Evolutionary conservation across 73 alveolate species (phyloP), one percentile per base, ranked within the genome.

Genomic region (Durusdinium trenchii): DNA sequence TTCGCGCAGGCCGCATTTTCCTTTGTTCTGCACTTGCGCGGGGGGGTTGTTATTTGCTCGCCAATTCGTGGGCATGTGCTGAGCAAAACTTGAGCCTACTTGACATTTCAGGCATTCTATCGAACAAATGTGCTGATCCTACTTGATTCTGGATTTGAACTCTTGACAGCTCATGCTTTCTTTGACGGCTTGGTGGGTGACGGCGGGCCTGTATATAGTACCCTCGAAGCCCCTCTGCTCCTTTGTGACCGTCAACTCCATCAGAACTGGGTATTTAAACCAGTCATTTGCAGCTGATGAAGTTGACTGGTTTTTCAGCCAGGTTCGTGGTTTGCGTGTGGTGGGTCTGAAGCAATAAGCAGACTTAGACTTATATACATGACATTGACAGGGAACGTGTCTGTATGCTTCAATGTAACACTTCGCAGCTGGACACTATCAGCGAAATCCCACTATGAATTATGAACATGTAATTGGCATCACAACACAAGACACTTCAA

Each of bases 1-100:
- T 79, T 61, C 90, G 90, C 90, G 90, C 90, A 79, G 90, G 45
- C 90, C 32, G 69, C 90, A 79, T 79, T 79, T 79, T 79, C 90
- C 90, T 47, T 46, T 67, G 48, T 23, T 67, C 48, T 79, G 90
- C 90, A 79, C 69, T 47, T 79, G 90, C 90, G 90, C 90, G 45
- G 90, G 69, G 90, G 90, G 90, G 48, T 46, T 79, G 9, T 23
- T 60, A 60, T 32, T 32, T 23, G 48, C 69, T 6, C n/a, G 48
- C 51, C 32, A 45, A 18, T n/a, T 23, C 61, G 18, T 20, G 45
- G n/a, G 84, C 84, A 73, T 36, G 84, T 35, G 30, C 52, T 73
- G 52, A n/a, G n/a, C n/a, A n/a, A n/a, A n/a, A n/a, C n/a, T n/a
- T n/a, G n/a, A n/a, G n/a, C n/a, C n/a, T n/a, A n/a, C n/a, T n/a